Evolutionary conservation across 352 stramenopile genomes (phyloP).

Genomic region (Pythium vanterpoolii): DNA sequence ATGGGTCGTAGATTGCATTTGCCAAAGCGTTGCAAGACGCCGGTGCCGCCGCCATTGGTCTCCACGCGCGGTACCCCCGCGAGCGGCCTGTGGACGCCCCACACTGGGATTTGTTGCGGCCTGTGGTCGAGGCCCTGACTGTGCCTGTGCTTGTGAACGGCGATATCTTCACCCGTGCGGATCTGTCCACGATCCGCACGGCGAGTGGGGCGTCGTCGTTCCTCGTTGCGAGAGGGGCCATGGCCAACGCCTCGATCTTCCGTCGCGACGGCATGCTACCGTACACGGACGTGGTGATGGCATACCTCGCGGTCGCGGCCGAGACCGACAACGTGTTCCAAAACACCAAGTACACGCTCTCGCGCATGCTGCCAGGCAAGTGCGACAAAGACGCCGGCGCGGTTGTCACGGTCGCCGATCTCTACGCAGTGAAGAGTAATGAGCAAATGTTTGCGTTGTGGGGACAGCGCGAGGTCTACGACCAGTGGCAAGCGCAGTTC

Average conservation of each 20-base stretch:
- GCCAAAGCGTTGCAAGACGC: conserved; percentile 60
- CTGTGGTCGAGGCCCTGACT: conserved; percentile 62
- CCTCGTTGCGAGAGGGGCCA: conserved; percentile 76
- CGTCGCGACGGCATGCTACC: conserved; percentile 59
- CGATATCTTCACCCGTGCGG: conserved; percentile 79
- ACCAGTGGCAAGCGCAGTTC: conserved; percentile 56
- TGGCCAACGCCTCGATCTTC: conserved; percentile 85
- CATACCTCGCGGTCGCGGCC: conserved; percentile 69
- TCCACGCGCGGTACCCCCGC: conserved; percentile 66
- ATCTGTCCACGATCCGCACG: conserved; percentile 59
- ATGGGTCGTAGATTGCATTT: conserved; percentile 50
- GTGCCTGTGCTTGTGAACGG: conserved; percentile 88
- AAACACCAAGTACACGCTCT: conserved; percentile 91
- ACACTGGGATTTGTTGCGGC: conserved; percentile 66
- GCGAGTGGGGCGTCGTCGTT: conserved; percentile 70
- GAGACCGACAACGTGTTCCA: conserved; percentile 87
- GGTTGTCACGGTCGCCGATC: conserved; percentile 47
- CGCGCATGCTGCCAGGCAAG: conserved; percentile 76
- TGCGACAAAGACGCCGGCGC: conserved; percentile 34
- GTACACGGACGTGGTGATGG: conserved; percentile 53
- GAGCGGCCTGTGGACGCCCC: conserved; percentile 65
- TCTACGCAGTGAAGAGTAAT: conserved; percentile 60
- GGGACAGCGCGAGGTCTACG: conserved; percentile 51
- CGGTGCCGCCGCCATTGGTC: conserved; percentile 60
- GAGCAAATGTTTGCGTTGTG: conserved; percentile 77